Percentiles rank a stretch among this genome's conserved stretches.
Evolutionary conservation across 495 filamentous ascomycete genomes (phyloP).

Genomic region (Aspergillus indologenus): DNA sequence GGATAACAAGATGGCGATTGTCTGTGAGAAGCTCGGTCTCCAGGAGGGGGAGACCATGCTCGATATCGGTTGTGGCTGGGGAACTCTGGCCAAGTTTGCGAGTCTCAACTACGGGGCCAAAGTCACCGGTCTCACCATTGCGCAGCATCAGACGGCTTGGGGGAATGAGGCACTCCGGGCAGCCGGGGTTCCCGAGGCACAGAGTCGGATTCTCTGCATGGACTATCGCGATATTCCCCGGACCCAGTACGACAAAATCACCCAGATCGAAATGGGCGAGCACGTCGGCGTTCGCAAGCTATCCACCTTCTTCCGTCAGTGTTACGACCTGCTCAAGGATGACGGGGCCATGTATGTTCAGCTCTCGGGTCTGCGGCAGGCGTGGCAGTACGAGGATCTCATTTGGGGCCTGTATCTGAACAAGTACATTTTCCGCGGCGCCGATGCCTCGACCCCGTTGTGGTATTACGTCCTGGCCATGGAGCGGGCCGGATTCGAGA

Average conservation of each 20-base stretch:
- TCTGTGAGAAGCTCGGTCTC: conserved; percentile 67
- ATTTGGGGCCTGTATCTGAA: conserved; percentile 77
- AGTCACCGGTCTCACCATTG: conserved; percentile 65
- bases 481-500: conserved; percentile 62
- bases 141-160: conserved; percentile 70
- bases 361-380: conserved; percentile 65
- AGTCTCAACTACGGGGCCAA: conserved; percentile 59
- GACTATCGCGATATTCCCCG: conserved; percentile 68
- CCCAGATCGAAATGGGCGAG: conserved; percentile 73
- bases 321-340: conserved; percentile 67
- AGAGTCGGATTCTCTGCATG: conserved; percentile 61
- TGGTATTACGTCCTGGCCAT: conserved; percentile 62
- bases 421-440: conserved; percentile 73
- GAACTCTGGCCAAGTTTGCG: conserved; percentile 65
- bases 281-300: conserved; percentile 69
- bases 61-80: conserved; percentile 71
- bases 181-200: conserved; percentile 54
- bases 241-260: conserved; percentile 66
- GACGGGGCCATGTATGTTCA: conserved; percentile 71
- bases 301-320: conserved; percentile 56
- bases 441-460: conserved; percentile 65
- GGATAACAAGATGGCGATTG: conserved; percentile 67
- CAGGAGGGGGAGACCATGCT: conserved; percentile 60
- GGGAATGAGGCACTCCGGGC: conserved; percentile 62
- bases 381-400: conserved; percentile 71